Evolutionary conservation across 176 grass and related monocot genomes (phyloP).

Genomic region (Juncus effusus): DNA sequence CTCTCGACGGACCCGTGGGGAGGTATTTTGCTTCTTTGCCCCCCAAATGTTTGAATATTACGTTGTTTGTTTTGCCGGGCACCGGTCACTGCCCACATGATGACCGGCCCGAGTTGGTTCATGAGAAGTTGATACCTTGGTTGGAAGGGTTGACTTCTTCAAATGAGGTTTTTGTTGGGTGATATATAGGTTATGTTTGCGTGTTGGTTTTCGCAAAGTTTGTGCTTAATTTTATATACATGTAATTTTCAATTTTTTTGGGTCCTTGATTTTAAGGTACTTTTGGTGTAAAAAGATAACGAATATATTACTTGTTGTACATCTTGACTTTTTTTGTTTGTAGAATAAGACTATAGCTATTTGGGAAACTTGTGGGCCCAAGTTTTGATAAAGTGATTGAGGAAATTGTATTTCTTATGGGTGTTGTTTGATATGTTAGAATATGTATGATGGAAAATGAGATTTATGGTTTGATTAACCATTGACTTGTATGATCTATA

Average conservation of each 20-base stretch:
- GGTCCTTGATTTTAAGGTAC: neutral
- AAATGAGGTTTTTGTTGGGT: slow-evolving; percentile 1
- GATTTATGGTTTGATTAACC: too few species aligned
- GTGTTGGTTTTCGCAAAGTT: neutral
- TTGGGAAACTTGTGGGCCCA: too few species aligned
- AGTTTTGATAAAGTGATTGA: too few species aligned
- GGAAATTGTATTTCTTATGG: neutral
- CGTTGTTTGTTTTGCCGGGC: slow-evolving; percentile 56
- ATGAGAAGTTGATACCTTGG: slow-evolving; percentile 75
- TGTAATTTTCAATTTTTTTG: neutral
- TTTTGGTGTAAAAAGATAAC: neutral
- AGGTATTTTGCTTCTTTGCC: slow-evolving; percentile 70
- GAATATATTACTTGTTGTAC: neutral
- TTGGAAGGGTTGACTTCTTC: slow-evolving; percentile 21
- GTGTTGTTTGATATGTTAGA: neutral
- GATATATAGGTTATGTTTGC: slow-evolving; percentile 3
- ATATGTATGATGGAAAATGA: too few species aligned
- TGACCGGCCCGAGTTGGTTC: slow-evolving; percentile 75
- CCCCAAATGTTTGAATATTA: slow-evolving; percentile 48
- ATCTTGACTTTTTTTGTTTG: neutral
- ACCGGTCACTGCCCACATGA: slow-evolving; percentile 93
- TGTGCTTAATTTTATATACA: neutral
- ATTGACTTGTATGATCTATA: too few species aligned
- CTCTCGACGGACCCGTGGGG: slow-evolving; percentile 82
- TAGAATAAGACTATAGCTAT: neutral